phyloP scores from a whole-genome alignment of 345 rosid genomes.

The Mallotus nudiflorus region DNA sequence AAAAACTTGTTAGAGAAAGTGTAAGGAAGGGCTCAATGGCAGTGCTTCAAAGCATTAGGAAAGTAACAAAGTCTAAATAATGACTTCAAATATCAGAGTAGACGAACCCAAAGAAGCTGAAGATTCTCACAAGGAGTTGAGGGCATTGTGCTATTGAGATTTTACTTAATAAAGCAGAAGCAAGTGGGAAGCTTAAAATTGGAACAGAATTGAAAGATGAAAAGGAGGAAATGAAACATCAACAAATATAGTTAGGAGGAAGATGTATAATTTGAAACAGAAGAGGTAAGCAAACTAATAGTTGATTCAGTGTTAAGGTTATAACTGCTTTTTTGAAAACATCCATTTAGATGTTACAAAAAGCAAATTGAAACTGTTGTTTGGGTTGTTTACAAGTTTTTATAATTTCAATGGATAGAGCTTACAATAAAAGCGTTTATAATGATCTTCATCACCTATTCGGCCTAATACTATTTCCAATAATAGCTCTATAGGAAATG shows the following conservation, averaged over 20 bases:
- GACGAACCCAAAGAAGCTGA: no score
- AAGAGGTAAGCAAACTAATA: not conserved
- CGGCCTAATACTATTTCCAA: not conserved
- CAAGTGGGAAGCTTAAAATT: not conserved
- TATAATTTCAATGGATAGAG: no score
- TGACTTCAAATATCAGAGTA: no score
- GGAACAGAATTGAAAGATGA: slow-evolving; percentile 1
- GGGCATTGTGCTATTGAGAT: not conserved
- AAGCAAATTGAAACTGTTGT: no score
- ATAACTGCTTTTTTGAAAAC: no score
- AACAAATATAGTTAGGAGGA: not conserved
- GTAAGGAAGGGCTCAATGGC: no score
- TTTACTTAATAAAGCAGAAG: not conserved
- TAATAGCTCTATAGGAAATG: no score
- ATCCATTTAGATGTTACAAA: no score
- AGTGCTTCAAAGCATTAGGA: not conserved
- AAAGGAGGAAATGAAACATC: not conserved
- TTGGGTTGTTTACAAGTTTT: no score
- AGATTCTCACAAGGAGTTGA: not conserved
- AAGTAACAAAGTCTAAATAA: not conserved
- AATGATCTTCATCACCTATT: not conserved
- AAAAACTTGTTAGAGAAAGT: slow-evolving; percentile 19
- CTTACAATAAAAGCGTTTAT: not conserved
- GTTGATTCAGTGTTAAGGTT: no score
- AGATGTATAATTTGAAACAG: not conserved